phyloP scores from a whole-genome alignment of 2,329 filamentous ascomycete genomes.

The Pleomassaria siparia region DNA sequence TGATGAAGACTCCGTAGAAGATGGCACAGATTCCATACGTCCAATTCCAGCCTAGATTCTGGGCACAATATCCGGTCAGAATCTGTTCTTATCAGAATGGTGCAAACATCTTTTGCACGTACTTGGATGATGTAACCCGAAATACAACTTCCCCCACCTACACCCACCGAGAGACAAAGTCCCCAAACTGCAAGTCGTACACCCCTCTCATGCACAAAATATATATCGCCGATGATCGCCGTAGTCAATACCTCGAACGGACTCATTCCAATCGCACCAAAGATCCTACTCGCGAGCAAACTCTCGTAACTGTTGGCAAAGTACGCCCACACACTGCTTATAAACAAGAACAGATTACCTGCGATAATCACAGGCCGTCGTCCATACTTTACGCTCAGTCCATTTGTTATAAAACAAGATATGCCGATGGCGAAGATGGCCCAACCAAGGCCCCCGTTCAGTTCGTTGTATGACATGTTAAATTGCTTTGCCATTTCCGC shows the following conservation, averaged over 20 bases:
- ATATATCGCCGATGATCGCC: conserved; percentile 82
- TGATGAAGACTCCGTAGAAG: conserved; percentile 83
- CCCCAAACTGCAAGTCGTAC: conserved; percentile 69
- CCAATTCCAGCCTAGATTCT: conserved; percentile 72
- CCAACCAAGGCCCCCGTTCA: conserved; percentile 21
- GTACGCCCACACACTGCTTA: conserved; percentile 22
- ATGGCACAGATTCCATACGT: conserved; percentile 44
- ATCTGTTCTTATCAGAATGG: conserved; percentile 68
- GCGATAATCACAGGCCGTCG: conserved; percentile 21
- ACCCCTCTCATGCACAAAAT: conserved; percentile 82
- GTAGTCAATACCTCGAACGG: conserved; percentile 23
- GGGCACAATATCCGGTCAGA: conserved; percentile 41
- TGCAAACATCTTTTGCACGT: conserved; percentile 67
- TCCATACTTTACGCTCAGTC: conserved; percentile 20
- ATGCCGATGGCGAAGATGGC: conserved; percentile 26
- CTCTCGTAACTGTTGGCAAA: conserved; percentile 17
- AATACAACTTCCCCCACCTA: conserved; percentile 21
- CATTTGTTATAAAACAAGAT: conserved; percentile 22
- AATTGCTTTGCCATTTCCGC: conserved; percentile 21
- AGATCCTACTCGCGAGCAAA: conserved; percentile 20
- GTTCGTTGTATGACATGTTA: conserved; percentile 20
- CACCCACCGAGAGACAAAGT: conserved; percentile 19
- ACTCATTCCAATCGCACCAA: conserved; percentile 25
- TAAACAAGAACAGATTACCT: conserved; percentile 21
- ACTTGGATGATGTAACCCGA: conserved; percentile 46